Evolutionary conservation across 1,284 basidiomycete species (phyloP), one percentile per base, ranked within the genome.

Genomic region (Limonomyces culmigenus): DNA sequence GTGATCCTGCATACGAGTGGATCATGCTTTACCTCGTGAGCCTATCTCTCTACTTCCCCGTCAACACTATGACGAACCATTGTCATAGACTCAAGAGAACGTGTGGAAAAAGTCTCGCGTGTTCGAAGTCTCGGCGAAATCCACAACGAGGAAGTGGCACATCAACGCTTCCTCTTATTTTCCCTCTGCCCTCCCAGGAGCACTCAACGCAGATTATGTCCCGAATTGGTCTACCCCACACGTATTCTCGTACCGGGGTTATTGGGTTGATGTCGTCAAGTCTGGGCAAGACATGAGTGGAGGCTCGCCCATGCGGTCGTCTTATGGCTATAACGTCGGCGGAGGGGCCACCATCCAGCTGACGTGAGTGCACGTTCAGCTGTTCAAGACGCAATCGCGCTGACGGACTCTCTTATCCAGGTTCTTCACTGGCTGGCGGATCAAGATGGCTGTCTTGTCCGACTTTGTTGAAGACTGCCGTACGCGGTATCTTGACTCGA

Each of bases 1-100:
- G 63, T 15, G 65, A 69, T 44, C 61, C 62, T 3, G 47, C 63
- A 1, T 65, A 64, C 39, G 65, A 67, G 37, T 69, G 65, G 65
- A 47, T 69, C 2, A 43, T 64, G 2, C 49, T 61, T 11, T 60
- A 65, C 35, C 42, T 69, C 38, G 66, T 67, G 36, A 34, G 58
- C 45, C 13, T 27, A 11, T 25, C 6, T 25, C 17, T 36, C 31
- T 11, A 16, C 29, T 39, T 25, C 14, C 36, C 3, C 13, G 19
- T 27, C 15, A 15, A 5, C 16, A 32, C 23, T 18, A 15, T 14
- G 19, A 25, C 29, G 14, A 19, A 18, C 30, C n/a, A n/a, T n/a
- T n/a, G n/a, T 4, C 11, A 19, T 23, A 68, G 64, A 65, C 62
- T 0, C 55, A 65, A 42, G 54, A 66, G 39, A 56, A 63, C 30